A percentile compares a stretch with the other conserved stretches of the same genome.
phyloP scores from a whole-genome alignment of 2,329 filamentous ascomycete species.

The Claviceps quebecensis region DNA sequence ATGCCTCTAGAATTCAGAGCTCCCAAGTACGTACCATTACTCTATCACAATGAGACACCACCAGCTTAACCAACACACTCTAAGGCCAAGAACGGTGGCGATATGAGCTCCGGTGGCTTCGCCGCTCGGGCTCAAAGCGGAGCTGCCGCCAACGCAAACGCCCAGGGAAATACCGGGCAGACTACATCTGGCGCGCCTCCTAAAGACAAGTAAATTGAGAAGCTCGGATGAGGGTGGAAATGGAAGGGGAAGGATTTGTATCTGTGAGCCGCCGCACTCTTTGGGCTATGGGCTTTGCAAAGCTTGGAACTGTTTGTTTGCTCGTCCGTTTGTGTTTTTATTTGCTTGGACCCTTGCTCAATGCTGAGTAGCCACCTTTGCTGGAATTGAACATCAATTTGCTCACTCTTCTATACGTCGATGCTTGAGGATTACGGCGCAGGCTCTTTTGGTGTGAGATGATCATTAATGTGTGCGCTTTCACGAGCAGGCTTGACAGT shows the following conservation, averaged over 20 bases:
- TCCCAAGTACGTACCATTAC: neutral
- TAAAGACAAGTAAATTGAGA: no score
- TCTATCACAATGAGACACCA: neutral
- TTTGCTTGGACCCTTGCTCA: neutral
- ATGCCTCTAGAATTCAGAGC: neutral
- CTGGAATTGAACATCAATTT: no score
- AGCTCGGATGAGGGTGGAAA: no score
- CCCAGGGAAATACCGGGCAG: neutral
- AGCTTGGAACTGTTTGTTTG: neutral
- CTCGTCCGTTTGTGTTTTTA: neutral
- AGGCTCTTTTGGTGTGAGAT: no score
- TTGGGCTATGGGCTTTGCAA: neutral
- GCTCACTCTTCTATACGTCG: no score
- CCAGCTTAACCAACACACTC: neutral
- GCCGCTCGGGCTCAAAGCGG: neutral
- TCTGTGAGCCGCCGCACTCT: neutral
- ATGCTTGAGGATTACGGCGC: no score
- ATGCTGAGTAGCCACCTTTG: no score
- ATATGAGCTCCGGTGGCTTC: neutral
- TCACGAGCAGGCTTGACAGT: no score
- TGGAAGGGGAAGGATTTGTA: no score
- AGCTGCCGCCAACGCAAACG: slow-evolving; percentile 4
- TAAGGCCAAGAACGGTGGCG: neutral
- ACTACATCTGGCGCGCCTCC: no score
- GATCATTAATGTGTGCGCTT: rapidly evolving